Base-by-base conservation (phyloP, 257 asterid species). In the Nicotiana noctiflora region DNA sequence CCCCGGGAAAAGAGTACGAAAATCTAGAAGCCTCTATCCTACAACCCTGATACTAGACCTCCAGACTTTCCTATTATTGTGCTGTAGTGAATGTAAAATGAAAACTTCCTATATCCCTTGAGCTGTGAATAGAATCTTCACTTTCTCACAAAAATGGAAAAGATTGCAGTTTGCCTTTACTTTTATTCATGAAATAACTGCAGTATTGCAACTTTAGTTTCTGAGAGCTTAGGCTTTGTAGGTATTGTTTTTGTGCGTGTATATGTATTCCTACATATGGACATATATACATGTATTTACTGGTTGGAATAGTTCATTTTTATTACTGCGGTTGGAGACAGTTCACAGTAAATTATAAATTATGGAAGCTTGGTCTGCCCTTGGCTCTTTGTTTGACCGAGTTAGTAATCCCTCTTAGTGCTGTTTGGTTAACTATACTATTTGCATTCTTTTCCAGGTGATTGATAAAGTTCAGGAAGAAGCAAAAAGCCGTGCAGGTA, bases 391-490 rank as follows among this genome's bases (percentile, higher is more conserved):
- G 8, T 19, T 70, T 72, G 23, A 52, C 15, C 77, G 27, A 53
- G 31, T 80, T 72, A 15, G 40, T 61, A 75, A 62, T 52, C 61
- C 63, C 14, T 15, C 63, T 21, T 63, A 40, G 19, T 32, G 46
- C 44, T 66, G 31, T 19, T 75, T 46, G 19, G 65, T 34, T 55
- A 14, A 72, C 59, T 72, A 21, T 79, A 40, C 14, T 9, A 15
- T 34, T 62, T 34, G 25, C 70, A 7, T 70, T 49, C 31, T 40
- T 62, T 63, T 83, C 3, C 86, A 88, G 94, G 94, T 88, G 76
- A 90, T 91, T 85, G 93, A 91, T 83, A 89, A 91, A 85, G 94
- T 90, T 74, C 94, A 90, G 82, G 92, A 90, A 80, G 89, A 91
- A 79, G 80, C 91, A 25, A 91, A 90, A 86, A 90, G 88, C 63